phyloP scores from a whole-genome alignment of 73 alveolate genomes.

The Symbiodinium pilosum region DNA sequence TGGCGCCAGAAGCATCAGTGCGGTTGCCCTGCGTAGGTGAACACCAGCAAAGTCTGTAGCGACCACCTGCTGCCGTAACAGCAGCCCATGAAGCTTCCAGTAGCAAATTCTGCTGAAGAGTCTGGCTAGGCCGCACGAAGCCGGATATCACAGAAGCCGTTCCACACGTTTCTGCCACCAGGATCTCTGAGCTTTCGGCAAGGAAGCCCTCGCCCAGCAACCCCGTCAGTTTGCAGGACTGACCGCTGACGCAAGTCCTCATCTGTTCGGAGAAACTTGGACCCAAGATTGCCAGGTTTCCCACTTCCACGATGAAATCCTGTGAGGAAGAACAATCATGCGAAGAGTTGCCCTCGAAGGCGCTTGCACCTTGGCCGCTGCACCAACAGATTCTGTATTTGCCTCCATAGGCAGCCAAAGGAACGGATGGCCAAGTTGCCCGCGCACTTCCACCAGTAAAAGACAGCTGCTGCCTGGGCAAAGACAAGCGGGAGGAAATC shows the following conservation, averaged over 20 bases:
- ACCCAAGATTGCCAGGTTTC: slow-evolving; percentile 3
- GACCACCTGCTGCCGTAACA: slow-evolving; percentile 41
- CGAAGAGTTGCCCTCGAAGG: not conserved
- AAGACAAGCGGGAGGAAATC: not conserved
- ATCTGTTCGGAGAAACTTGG: slow-evolving; percentile 13
- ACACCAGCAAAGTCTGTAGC: slow-evolving; percentile 67
- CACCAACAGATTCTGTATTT: slow-evolving; percentile 60
- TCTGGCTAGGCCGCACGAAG: slow-evolving; percentile 12
- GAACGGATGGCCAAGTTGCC: slow-evolving; percentile 2
- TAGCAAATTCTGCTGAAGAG: not conserved
- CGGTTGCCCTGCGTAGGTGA: not conserved
- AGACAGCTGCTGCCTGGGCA: not conserved
- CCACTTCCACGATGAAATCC: slow-evolving; percentile 23
- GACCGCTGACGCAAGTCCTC: slow-evolving; percentile 42
- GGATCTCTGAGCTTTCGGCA: not conserved
- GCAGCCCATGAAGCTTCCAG: not conserved
- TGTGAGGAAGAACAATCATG: slow-evolving; percentile 3
- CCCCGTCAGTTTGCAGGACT: not conserved
- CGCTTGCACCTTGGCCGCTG: not conserved
- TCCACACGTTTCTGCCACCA: slow-evolving; percentile 55
- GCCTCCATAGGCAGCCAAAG: slow-evolving; percentile 37
- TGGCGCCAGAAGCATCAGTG: not conserved
- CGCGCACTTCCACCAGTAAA: slow-evolving; percentile 4
- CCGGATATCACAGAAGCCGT: not conserved
- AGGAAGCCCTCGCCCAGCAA: slow-evolving; percentile 3